A percentile compares a stretch with the other conserved stretches of the same genome.
Evolutionary conservation across 1,284 basidiomycete species (phyloP).

Genomic region (Hortiboletus rubellus): DNA sequence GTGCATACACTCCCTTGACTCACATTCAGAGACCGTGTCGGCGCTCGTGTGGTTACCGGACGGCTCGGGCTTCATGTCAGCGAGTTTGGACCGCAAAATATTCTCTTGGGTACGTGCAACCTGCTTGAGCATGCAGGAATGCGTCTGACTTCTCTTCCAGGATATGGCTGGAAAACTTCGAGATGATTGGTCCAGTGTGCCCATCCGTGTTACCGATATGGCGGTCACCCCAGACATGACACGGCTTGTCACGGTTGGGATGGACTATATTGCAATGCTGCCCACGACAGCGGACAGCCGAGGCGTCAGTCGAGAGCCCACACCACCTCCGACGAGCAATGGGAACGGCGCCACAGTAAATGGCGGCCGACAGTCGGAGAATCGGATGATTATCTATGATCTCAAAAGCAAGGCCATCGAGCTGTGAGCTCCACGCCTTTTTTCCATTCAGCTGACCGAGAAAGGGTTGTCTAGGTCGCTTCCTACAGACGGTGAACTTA

Average conservation of each 20-base stretch:
- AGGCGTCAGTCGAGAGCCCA: slow-evolving; percentile 38
- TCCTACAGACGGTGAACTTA: slow-evolving; percentile 74
- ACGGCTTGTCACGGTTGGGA: slow-evolving; percentile 82
- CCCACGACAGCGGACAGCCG: slow-evolving; percentile 33
- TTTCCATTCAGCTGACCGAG: slow-evolving; percentile 13
- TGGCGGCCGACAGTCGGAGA: slow-evolving; percentile 47
- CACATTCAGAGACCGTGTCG: slow-evolving; percentile 84
- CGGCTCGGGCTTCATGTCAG: slow-evolving; percentile 87
- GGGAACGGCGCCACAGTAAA: slow-evolving; percentile 40
- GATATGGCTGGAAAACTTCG: slow-evolving; percentile 70
- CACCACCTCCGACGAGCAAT: slow-evolving; percentile 38
- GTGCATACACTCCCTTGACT: slow-evolving; percentile 62
- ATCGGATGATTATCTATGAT: slow-evolving; percentile 77
- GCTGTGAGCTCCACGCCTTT: slow-evolving; percentile 48
- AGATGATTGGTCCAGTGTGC: slow-evolving; percentile 69
- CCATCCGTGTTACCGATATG: slow-evolving; percentile 88
- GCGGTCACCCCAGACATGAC: slow-evolving; percentile 85
- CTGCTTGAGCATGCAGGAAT: slow-evolving; percentile 7
- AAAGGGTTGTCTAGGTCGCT: slow-evolving; percentile 50
- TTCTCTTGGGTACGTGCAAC: slow-evolving; percentile 75
- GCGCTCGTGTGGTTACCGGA: slow-evolving; percentile 88
- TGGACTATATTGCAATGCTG: slow-evolving; percentile 45
- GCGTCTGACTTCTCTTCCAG: slow-evolving; percentile 42
- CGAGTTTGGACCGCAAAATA: slow-evolving; percentile 86
- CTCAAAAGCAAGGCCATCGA: slow-evolving; percentile 62